Evolutionary conservation across 164 flowering plant species (phyloP).

Genomic region (Aristolochia californica): DNA sequence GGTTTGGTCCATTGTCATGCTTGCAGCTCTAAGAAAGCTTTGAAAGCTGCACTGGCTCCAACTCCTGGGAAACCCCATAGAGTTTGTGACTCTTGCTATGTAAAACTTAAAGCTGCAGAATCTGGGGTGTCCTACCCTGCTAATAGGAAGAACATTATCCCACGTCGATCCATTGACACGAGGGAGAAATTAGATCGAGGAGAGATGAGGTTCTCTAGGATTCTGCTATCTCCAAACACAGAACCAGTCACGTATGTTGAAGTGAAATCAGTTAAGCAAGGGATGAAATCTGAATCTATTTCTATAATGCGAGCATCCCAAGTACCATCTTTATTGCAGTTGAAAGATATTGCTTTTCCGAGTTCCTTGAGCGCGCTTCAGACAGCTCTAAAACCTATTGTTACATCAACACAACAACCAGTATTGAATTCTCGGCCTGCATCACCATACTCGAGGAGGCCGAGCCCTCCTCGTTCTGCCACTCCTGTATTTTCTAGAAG

Average conservation of each 20-base stretch:
- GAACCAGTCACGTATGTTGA: conserved; percentile 48
- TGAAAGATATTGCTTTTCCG: conserved; percentile 55
- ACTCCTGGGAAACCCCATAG: conserved; percentile 54
- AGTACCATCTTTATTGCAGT: conserved; percentile 40
- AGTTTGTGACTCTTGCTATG: conserved; percentile 53
- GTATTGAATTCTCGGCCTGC: conserved; percentile 30
- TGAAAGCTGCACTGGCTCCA: conserved; percentile 42
- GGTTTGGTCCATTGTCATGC: conserved; percentile 43
- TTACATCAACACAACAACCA: conserved; percentile 20
- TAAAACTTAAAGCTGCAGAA: conserved; percentile 40
- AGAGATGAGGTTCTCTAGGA: conserved; percentile 34
- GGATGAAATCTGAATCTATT: conserved; percentile 27
- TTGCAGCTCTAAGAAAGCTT: conserved; percentile 43
- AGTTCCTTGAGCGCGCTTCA: conserved; percentile 46
- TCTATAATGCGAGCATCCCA: conserved; percentile 36
- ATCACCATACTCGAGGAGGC: conserved; percentile 65
- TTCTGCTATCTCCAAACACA: conserved; percentile 33
- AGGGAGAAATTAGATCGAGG: conserved; percentile 35
- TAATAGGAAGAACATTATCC: conserved; percentile 19
- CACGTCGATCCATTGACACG: conserved; percentile 33
- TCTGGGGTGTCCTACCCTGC: conserved; percentile 20
- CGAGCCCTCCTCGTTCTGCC: conserved; percentile 63
- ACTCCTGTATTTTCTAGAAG: conserved; percentile 54
- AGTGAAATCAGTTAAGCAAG: conserved; percentile 26
- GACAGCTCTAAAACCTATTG: conserved; percentile 33